These are phyloP conservation scores for Protostelium mycophagum DNA, from an alignment of 78 protist species.

Conservation along the genomic window DNA sequence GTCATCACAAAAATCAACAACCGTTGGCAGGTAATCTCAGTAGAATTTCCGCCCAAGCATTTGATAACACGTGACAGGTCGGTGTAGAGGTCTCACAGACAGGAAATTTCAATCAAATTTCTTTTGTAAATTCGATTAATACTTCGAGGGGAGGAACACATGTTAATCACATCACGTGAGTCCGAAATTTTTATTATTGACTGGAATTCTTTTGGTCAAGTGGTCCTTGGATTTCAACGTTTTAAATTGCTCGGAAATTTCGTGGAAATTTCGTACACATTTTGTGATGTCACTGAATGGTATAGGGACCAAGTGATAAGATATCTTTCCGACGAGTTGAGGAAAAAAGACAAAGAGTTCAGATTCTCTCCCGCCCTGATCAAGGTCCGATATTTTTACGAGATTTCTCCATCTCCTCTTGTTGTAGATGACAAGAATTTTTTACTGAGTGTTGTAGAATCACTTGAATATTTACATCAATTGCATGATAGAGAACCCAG, in stretches of 20 bases:
- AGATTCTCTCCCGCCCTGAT: neutral
- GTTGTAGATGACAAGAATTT: conserved; percentile 43
- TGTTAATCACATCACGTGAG: conserved; percentile 81
- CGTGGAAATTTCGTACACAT: no score
- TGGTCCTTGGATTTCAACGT: no score
- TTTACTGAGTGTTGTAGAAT: conserved; percentile 72
- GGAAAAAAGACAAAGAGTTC: conserved; percentile 32
- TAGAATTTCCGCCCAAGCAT: conserved; percentile 8
- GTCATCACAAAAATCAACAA: neutral
- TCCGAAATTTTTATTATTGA: no score
- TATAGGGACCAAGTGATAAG: conserved; percentile 63
- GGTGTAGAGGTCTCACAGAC: conserved; percentile 22
- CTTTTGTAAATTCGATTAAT: conserved; percentile 96
- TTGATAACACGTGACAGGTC: conserved; percentile 38
- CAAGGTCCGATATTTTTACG: neutral
- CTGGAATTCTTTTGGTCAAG: no score
- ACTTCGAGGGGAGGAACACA: conserved; percentile 97
- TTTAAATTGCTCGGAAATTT: no score
- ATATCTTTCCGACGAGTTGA: conserved; percentile 5
- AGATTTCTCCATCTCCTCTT: neutral
- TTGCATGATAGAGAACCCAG: conserved; percentile 93
- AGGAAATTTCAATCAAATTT: conserved; percentile 43
- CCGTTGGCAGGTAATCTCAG: neutral
- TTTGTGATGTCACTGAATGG: no score
- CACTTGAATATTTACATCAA: conserved; percentile 90